phyloP scores from a whole-genome alignment of 176 grass and related monocot genomes.

The Bonia amplexicaulis region DNA sequence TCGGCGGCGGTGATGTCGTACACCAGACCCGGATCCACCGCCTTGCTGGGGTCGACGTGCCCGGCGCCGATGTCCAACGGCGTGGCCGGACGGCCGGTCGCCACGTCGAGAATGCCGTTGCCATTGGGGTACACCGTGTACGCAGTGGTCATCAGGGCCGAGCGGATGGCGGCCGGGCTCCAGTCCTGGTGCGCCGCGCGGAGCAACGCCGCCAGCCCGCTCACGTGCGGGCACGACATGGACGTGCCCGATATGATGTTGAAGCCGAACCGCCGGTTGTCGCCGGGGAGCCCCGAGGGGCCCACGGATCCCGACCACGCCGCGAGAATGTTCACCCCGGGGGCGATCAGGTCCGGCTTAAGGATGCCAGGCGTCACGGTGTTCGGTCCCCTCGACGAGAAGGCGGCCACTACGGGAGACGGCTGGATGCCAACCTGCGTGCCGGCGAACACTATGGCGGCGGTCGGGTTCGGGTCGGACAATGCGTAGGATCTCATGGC shows the following conservation, averaged over 20 bases:
- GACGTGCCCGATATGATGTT: constrained; percentile 97
- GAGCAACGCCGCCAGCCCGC: constrained; percentile 76
- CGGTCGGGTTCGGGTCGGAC: constrained; percentile 64
- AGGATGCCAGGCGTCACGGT: constrained; percentile 60
- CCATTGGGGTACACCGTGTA: constrained; percentile 63
- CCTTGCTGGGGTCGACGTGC: constrained; percentile 75
- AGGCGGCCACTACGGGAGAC: constrained; percentile 85
- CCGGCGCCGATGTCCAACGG: constrained; percentile 86
- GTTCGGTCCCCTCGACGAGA: constrained; percentile 89
- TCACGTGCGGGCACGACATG: constrained; percentile 98
- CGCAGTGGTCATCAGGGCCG: constrained; percentile 83
- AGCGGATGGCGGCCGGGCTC: constrained; percentile 78
- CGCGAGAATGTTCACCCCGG: constrained; percentile 90
- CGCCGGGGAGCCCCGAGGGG: constrained; percentile 53
- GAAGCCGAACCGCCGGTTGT: constrained; percentile 61
- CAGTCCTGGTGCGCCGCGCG: constrained; percentile 66
- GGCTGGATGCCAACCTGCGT: constrained; percentile 74
- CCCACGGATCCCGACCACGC: constrained; percentile 67
- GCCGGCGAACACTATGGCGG: constrained; percentile 62
- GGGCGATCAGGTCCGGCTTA: constrained; percentile 85
- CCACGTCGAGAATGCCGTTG: constrained; percentile 61
- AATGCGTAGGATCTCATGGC: constrained; percentile 53
- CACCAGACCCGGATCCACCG: constrained; percentile 73
- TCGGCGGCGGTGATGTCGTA: constrained; percentile 66
- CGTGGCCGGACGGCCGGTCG: constrained; percentile 55